These are phyloP conservation scores for Fragaria vesca DNA, from an alignment of 306 rosid genomes.

Conservation along the genomic window DNA sequence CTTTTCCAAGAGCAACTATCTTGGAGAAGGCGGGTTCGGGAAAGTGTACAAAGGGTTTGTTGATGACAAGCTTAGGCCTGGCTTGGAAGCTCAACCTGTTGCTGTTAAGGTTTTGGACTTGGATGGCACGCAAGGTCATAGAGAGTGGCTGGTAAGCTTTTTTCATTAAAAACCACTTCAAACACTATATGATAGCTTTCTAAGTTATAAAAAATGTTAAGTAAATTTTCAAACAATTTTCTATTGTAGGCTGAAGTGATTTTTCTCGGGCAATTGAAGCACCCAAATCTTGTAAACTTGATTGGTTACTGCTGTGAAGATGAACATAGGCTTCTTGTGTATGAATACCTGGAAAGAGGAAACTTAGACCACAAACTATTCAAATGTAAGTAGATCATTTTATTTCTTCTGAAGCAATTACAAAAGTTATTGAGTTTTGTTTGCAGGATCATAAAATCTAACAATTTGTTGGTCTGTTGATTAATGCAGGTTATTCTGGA, in stretches of 20 bases:
- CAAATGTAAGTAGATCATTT: constrained; percentile 38
- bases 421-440: not conserved
- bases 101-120: constrained; percentile 83
- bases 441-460: not conserved
- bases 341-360: constrained; percentile 79
- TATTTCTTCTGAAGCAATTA: not conserved
- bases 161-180: not conserved
- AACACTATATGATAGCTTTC: not conserved
- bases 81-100: constrained; percentile 54
- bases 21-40: constrained; percentile 97
- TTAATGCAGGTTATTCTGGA: constrained; percentile 67
- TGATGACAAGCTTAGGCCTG: constrained; percentile 56
- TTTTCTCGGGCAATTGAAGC: constrained; percentile 85
- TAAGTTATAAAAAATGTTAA: not conserved
- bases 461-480: not conserved
- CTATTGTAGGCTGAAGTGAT: constrained; percentile 72
- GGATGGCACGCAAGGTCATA: constrained; percentile 88
- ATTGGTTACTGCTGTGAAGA: constrained; percentile 92
- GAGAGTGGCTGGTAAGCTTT: constrained; percentile 88
- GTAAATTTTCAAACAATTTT: not conserved
- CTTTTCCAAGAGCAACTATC: constrained; percentile 52
- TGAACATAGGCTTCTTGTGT: constrained; percentile 83
- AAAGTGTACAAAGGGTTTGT: constrained; percentile 82
- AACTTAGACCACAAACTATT: constrained; percentile 67
- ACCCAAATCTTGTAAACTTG: constrained; percentile 80